Evolutionary conservation across 1,139 yeast species (phyloP), one percentile per base, ranked within the genome.

Genomic region (Taiozyma sp.): DNA sequence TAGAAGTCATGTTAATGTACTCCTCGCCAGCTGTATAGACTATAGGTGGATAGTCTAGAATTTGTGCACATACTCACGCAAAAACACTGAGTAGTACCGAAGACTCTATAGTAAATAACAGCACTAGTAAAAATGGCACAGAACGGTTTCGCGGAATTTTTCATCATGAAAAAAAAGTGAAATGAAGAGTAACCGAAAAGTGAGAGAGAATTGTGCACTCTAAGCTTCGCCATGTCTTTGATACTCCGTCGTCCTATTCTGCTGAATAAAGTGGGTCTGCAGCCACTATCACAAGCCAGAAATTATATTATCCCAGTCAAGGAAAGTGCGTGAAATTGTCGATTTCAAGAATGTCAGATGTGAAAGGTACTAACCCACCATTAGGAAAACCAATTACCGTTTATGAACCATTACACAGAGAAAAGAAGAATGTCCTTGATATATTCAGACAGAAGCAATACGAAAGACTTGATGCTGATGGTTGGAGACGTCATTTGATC

Each of bases 401-500:
- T 1, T 70, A 67, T 45, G 67, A 68, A 39, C 68, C 71, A 13
- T 56, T 67, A 11, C 56, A 59, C n/a, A 46, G 54, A 45, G 45
- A 61, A 7, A 55, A 65, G 16, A 54, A 57, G 39, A 47, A 51
- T 16, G 66, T 64, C 19, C 46, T 64, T 14, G 57, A 59, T 11
- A 32, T 40, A 28, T 57, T 50, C 47, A 54, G 51, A 45, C 50
- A 51, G 47, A 56, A 51, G 57, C 62, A 49, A 61, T 67, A 63
- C 44, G 67, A 71, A 30, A 78, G 76, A 56, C 78, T 85, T 57
- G 97, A 90, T 65, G 87, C 91, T 24, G 71, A 79, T 6, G 95
- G 93, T 8, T 74, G 78, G 70, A 85, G 91, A 72, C 73, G 85
- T 55, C 75, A 77, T n/a, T 72, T 88, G 49, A 72, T 89, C 26